These are phyloP conservation scores for Candida patagonica DNA, from an alignment of 805 yeast species.

Conservation along the genomic window DNA sequence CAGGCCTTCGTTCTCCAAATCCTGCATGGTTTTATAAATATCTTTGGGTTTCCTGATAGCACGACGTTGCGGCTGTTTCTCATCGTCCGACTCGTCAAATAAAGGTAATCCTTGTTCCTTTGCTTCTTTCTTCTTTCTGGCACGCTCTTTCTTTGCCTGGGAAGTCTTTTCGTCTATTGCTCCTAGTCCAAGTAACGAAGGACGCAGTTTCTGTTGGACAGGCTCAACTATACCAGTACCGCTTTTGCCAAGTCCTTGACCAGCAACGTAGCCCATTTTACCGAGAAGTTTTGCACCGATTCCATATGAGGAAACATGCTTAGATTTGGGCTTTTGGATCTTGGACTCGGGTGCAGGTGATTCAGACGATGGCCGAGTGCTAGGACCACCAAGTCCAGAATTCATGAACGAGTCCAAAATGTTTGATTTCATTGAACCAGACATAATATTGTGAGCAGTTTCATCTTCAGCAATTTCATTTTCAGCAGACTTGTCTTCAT, in stretches of 20 bases:
- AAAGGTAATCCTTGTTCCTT: slow-evolving; percentile 10
- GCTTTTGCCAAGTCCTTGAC: slow-evolving; percentile 72
- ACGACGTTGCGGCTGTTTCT: slow-evolving; percentile 1
- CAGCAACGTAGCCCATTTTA: slow-evolving; percentile 81
- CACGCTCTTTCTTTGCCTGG: slow-evolving; percentile 13
- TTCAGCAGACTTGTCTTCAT: not conserved
- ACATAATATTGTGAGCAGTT: too few species aligned
- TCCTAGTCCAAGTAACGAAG: slow-evolving; percentile 69
- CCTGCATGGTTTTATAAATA: slow-evolving; percentile 21
- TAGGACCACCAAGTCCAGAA: not conserved
- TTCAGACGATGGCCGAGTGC: not conserved
- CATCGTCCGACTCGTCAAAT: slow-evolving; percentile 12
- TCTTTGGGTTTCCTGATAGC: slow-evolving; percentile 12
- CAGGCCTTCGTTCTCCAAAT: slow-evolving; percentile 23
- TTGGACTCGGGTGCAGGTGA: not conserved
- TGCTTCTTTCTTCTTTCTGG: slow-evolving; percentile 11
- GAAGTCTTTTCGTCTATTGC: slow-evolving; percentile 37
- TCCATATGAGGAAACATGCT: slow-evolving; percentile 43
- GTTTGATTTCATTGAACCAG: slow-evolving; percentile 2
- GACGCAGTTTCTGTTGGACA: slow-evolving; percentile 57
- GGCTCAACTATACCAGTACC: slow-evolving; percentile 76
- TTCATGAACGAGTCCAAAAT: slow-evolving; percentile 1
- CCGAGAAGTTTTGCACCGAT: slow-evolving; percentile 72
- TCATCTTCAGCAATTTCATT: not conserved
- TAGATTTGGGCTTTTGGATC: not conserved